phyloP scores from a whole-genome alignment of 2,329 filamentous ascomycete species.

The Elsinoe arachidis region DNA sequence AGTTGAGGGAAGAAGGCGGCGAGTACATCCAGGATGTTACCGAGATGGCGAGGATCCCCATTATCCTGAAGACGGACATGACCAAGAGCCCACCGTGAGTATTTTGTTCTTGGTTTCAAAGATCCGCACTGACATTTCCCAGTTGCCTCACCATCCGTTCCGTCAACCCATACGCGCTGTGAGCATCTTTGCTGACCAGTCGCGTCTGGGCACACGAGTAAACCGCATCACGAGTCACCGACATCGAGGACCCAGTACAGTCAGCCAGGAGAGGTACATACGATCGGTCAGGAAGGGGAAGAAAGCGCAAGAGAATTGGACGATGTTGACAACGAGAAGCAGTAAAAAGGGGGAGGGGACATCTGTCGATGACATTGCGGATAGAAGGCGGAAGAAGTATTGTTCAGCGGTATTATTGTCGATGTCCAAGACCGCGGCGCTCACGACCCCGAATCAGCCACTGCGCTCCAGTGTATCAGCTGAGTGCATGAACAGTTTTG shows the following conservation, averaged over 20 bases:
- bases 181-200: slow-evolving; percentile 16
- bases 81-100: slow-evolving; percentile 99
- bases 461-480: background rate
- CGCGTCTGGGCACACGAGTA: background rate
- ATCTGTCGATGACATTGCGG: background rate
- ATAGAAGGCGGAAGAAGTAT: background rate
- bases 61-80: slow-evolving; percentile 96
- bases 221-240: background rate
- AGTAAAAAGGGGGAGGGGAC: background rate
- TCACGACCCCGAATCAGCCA: background rate
- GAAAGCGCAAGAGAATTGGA: background rate
- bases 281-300: background rate
- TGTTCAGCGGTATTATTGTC: background rate
- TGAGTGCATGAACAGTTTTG: slow-evolving; percentile 4
- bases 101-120: background rate
- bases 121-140: slow-evolving; percentile 31
- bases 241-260: background rate
- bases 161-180: slow-evolving; percentile 65
- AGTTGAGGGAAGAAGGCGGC: slow-evolving; percentile 80
- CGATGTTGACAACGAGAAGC: background rate
- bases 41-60: slow-evolving; percentile 95
- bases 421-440: background rate
- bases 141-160: slow-evolving; percentile 79
- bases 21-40: slow-evolving; percentile 97
- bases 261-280: background rate